Conservation (phyloP, 768 basidiomycete genomes). For the Mycena maculata region DNA sequence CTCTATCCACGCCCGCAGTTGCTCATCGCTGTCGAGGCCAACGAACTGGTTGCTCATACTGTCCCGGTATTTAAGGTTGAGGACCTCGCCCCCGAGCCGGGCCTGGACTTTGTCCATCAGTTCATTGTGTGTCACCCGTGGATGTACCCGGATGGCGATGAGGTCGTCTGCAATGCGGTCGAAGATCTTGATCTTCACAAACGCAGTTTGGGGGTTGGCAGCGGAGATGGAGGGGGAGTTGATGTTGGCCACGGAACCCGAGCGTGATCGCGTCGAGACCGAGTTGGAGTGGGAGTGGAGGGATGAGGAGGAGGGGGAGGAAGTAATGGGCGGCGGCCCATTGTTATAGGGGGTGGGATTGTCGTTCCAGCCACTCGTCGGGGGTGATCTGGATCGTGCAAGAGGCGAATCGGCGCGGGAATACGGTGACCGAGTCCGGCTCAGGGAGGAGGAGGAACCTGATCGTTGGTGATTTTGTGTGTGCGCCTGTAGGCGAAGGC, state of each 20-base stretch:
- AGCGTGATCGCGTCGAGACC: constrained; percentile 15
- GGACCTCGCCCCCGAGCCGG: constrained; percentile 81
- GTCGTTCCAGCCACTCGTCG: constrained; percentile 43
- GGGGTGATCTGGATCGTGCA: constrained; percentile 53
- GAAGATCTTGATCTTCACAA: constrained; percentile 99
- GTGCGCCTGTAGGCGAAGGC: constrained; percentile 54
- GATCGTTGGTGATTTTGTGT: constrained; percentile 64
- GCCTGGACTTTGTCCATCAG: constrained; percentile 93
- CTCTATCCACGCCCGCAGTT: constrained; percentile 80
- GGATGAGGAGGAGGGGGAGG: constrained; percentile 61
- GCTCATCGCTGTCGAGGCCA: constrained; percentile 70
- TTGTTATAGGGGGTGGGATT: constrained; percentile 35
- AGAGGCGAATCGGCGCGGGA: constrained; percentile 51
- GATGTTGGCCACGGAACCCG: constrained; percentile 58
- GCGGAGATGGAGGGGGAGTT: constrained; percentile 78
- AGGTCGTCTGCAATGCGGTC: constrained; percentile 93
- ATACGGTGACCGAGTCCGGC: constrained; percentile 51
- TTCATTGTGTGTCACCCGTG: constrained; percentile 85
- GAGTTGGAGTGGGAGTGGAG: constrained; percentile 59
- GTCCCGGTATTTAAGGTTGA: constrained; percentile 78
- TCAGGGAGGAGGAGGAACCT: constrained; percentile 61
- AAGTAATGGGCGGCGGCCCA: constrained; percentile 40
- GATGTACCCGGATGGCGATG: constrained; percentile 97
- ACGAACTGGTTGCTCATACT: constrained; percentile 74
- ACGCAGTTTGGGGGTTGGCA: constrained; percentile 84